Evolutionary conservation across 169 alveolate genomes (phyloP).

Genomic region (Cyclospora cayetanensis): DNA sequence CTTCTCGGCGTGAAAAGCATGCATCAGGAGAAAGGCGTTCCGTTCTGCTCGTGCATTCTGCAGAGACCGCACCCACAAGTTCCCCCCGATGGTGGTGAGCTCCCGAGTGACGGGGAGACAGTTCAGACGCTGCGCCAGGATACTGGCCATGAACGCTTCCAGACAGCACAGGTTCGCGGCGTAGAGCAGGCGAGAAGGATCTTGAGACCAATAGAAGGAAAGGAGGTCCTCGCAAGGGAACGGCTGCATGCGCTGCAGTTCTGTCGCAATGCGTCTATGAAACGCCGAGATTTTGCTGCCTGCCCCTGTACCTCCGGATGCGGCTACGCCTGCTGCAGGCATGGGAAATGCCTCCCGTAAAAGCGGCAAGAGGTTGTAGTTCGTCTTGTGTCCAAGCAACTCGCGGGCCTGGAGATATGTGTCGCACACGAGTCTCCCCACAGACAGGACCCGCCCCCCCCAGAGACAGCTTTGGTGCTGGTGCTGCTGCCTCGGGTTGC

Average conservation of each 20-base stretch:
- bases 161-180: slow-evolving; percentile 13
- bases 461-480: slow-evolving; percentile 7
- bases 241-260: not conserved
- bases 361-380: slow-evolving; percentile 74
- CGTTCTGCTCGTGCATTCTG: slow-evolving; percentile 93
- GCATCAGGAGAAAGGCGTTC: slow-evolving; percentile 95
- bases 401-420: slow-evolving; percentile 77
- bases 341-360: slow-evolving; percentile 45
- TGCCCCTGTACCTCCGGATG: not conserved
- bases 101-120: slow-evolving; percentile 96
- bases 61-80: slow-evolving; percentile 93
- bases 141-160: slow-evolving; percentile 38
- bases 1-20: slow-evolving; percentile 88
- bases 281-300: not conserved
- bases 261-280: not conserved
- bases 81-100: slow-evolving; percentile 96
- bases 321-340: not conserved
- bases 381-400: slow-evolving; percentile 70
- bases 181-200: slow-evolving; percentile 23
- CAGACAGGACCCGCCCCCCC: slow-evolving; percentile 72
- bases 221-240: slow-evolving; percentile 35
- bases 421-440: slow-evolving; percentile 80
- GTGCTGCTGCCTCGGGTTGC: not conserved
- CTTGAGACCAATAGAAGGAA: not conserved
- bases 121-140: slow-evolving; percentile 73